Percentiles rank a stretch among this genome's conserved stretches.
phyloP scores from a whole-genome alignment of 371 early-diverging fungal genomes.

The Lichtheimia ornata region DNA sequence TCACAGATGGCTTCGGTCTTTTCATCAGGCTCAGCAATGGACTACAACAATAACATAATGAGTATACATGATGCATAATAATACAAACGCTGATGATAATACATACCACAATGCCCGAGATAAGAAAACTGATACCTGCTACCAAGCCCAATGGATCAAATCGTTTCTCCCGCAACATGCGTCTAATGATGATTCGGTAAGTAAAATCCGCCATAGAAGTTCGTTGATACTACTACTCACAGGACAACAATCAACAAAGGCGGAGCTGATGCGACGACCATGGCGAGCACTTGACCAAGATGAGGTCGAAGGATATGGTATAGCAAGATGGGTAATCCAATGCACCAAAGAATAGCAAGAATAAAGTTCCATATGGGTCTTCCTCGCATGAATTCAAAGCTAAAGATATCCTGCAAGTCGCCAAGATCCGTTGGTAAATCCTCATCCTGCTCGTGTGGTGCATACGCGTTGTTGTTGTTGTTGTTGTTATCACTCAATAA shows the following conservation, averaged over 20 bases:
- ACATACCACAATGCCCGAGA: slow-evolving; percentile 35
- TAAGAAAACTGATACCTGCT: slow-evolving; percentile 34
- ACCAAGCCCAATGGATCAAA: slow-evolving; percentile 33
- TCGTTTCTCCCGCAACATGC: slow-evolving; percentile 25
- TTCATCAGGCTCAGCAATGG: slow-evolving; percentile 40
- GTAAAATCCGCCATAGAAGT: background rate
- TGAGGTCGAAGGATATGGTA: slow-evolving; percentile 30
- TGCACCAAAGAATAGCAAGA: slow-evolving; percentile 39
- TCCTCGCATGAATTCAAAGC: slow-evolving; percentile 34
- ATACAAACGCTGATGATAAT: background rate
- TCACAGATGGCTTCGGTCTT: slow-evolving; percentile 34
- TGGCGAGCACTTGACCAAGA: slow-evolving; percentile 38
- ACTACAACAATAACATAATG: slow-evolving; percentile 29
- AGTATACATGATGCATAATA: background rate
- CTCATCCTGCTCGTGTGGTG: slow-evolving; percentile 24
- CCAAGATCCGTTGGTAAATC: slow-evolving; percentile 35
- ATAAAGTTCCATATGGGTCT: slow-evolving; percentile 35
- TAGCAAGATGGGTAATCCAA: slow-evolving; percentile 38
- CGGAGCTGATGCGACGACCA: slow-evolving; percentile 39
- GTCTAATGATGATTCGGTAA: slow-evolving; percentile 3
- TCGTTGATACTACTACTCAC: slow-evolving; percentile 15
- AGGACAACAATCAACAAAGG: slow-evolving; percentile 31
- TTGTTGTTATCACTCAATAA: background rate
- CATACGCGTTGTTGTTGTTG: slow-evolving; percentile 9
- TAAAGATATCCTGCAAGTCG: slow-evolving; percentile 33